These are phyloP conservation scores for Hyaloscypha variabilis DNA, from an alignment of 495 filamentous ascomycete species.

Conservation along the genomic window DNA sequence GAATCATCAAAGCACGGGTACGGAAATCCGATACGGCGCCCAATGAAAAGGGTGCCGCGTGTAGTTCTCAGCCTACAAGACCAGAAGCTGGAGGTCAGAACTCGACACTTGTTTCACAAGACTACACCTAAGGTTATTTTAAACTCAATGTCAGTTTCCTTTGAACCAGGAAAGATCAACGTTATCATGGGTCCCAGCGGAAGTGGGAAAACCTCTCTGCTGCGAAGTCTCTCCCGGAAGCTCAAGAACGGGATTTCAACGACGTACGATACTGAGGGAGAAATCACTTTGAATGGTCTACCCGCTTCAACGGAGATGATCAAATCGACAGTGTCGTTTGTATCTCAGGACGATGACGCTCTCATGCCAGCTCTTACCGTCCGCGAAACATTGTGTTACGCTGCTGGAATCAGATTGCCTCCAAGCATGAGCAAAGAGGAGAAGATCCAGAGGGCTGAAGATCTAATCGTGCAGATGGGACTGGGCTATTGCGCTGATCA, in stretches of 20 bases:
- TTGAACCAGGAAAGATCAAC: conserved; percentile 1
- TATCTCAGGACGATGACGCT: conserved; percentile 6
- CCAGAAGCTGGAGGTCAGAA: background rate
- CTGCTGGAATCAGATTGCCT: conserved; percentile 3
- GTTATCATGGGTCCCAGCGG: conserved; percentile 3
- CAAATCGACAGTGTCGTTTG: conserved; percentile 3
- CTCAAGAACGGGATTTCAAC: background rate
- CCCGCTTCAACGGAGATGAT: background rate
- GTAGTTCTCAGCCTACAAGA: background rate
- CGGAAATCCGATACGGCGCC: background rate
- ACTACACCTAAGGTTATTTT: background rate
- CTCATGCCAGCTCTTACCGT: conserved; percentile 7
- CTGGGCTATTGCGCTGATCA: background rate
- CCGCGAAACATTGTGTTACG: background rate
- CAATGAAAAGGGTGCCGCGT: background rate
- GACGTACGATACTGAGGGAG: background rate
- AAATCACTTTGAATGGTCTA: conserved; percentile 3
- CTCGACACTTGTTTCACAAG: background rate
- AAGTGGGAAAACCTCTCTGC: conserved; percentile 1
- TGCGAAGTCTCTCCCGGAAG: background rate
- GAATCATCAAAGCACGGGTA: background rate
- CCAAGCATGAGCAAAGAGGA: background rate
- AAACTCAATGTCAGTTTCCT: background rate
- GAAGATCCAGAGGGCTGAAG: background rate
- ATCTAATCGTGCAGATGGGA: conserved; percentile 1